Evolutionary conservation across 495 filamentous ascomycete genomes (phyloP).

Genomic region (Aspergillus saccharolyticus): DNA sequence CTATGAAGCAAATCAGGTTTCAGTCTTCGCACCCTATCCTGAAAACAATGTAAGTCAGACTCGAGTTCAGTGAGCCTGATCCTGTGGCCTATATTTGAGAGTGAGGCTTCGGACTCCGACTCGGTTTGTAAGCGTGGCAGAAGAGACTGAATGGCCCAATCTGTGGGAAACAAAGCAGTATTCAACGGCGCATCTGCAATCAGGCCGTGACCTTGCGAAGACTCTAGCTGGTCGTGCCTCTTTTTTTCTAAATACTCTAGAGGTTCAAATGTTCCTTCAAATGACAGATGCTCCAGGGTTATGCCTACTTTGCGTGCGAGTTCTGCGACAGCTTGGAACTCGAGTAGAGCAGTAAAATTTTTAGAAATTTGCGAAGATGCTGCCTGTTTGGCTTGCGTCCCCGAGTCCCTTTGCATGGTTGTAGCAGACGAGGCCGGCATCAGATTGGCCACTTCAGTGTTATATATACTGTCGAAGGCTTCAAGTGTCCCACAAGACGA

Average conservation of each 20-base stretch:
- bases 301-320: slow-evolving; percentile 38
- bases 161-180: slow-evolving; percentile 23
- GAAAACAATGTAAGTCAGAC: slow-evolving; percentile 24
- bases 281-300: slow-evolving; percentile 27
- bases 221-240: slow-evolving; percentile 26
- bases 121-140: slow-evolving; percentile 28
- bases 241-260: slow-evolving; percentile 27
- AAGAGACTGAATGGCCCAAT: slow-evolving; percentile 32
- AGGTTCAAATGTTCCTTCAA: slow-evolving; percentile 18
- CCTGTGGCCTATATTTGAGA: slow-evolving; percentile 25
- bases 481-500: slow-evolving; percentile 36
- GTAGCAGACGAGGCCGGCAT: slow-evolving; percentile 21
- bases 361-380: slow-evolving; percentile 12
- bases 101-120: slow-evolving; percentile 27
- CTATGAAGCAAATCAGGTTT: slow-evolving; percentile 34
- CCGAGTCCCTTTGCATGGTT: slow-evolving; percentile 30
- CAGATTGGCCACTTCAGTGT: slow-evolving; percentile 25
- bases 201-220: slow-evolving; percentile 20
- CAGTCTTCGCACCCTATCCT: slow-evolving; percentile 32
- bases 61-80: slow-evolving; percentile 28
- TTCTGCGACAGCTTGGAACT: slow-evolving; percentile 30
- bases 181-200: slow-evolving; percentile 32
- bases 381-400: slow-evolving; percentile 26
- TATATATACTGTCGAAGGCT: slow-evolving; percentile 30
- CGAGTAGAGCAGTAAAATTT: slow-evolving; percentile 12